These are phyloP conservation scores for Scopulariopsis brevicaulis DNA, from an alignment of 2,329 filamentous ascomycete genomes.

Conservation along the genomic window DNA sequence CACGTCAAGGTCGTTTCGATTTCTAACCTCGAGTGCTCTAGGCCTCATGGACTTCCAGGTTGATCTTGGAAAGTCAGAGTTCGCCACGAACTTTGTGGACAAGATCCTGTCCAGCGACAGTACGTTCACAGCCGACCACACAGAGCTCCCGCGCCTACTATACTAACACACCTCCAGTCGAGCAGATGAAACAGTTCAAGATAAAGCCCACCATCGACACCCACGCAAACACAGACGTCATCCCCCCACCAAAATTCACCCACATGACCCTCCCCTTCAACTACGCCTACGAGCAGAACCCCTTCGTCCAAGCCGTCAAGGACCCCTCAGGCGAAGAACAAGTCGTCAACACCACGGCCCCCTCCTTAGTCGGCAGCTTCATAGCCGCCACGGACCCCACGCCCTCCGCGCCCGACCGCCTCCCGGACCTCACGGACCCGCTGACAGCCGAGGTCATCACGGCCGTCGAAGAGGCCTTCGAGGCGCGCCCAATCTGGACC, in stretches of 20 bases:
- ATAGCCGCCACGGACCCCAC: conserved; percentile 51
- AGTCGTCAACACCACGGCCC: conserved; percentile 46
- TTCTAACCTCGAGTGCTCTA: conserved; percentile 11
- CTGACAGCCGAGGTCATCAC: conserved; percentile 53
- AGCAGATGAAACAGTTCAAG: conserved; percentile 48
- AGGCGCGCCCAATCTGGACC: conserved; percentile 74
- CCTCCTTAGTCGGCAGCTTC: conserved; percentile 48
- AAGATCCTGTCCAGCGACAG: conserved; percentile 62
- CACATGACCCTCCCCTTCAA: conserved; percentile 64
- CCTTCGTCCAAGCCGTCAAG: conserved; percentile 54
- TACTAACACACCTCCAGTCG: conserved; percentile 21
- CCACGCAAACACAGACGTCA: conserved; percentile 53
- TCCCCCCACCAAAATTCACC: conserved; percentile 71
- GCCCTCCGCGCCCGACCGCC: conserved; percentile 46
- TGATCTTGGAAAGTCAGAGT: conserved; percentile 54
- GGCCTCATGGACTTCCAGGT: conserved; percentile 80
- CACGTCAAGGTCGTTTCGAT: neutral
- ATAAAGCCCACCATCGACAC: conserved; percentile 52
- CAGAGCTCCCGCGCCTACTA: neutral
- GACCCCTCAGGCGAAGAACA: conserved; percentile 38
- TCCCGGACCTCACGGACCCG: conserved; percentile 46
- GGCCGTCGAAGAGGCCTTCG: conserved; percentile 53
- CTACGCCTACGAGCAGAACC: conserved; percentile 78
- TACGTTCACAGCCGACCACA: conserved; percentile 19
- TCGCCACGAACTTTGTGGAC: conserved; percentile 60